phyloP scores from a whole-genome alignment of 148 eudicot species.

The Cornus controversa region DNA sequence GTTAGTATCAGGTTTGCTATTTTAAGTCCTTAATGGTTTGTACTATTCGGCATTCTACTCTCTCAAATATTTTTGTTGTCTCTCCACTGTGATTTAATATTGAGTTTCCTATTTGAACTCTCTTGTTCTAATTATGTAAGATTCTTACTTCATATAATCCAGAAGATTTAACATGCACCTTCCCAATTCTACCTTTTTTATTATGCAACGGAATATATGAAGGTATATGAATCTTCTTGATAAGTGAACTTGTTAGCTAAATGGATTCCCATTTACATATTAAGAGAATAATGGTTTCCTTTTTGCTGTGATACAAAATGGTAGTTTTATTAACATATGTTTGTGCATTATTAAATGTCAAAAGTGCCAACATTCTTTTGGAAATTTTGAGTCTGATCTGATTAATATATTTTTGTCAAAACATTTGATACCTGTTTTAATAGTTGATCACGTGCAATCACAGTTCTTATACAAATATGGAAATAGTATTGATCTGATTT shows the following conservation, averaged over 20 bases:
- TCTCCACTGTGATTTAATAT: not conserved
- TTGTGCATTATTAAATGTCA: not conserved
- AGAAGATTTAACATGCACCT: not conserved
- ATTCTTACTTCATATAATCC: not conserved
- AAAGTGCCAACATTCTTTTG: no score
- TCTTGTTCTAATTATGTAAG: not conserved
- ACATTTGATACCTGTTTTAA: not conserved
- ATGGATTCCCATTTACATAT: not conserved
- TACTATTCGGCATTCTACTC: not conserved
- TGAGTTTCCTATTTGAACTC: not conserved
- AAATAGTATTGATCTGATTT: not conserved
- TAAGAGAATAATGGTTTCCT: not conserved
- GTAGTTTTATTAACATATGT: not conserved
- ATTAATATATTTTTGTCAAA: not conserved
- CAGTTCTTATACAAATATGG: not conserved
- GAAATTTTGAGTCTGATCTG: not conserved
- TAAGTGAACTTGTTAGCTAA: not conserved
- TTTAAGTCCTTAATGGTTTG: not conserved
- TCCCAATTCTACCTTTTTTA: not conserved
- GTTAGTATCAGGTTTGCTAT: conserved; percentile 25
- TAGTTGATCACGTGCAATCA: not conserved
- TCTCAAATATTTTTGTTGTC: not conserved
- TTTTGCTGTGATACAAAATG: not conserved
- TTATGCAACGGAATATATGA: not conserved
- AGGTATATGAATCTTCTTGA: not conserved